Percentiles rank a stretch among this genome's conserved stretches.
Conservation (phyloP, 495 filamentous ascomycete genomes). For the Aspergillus bertholletiae region DNA sequence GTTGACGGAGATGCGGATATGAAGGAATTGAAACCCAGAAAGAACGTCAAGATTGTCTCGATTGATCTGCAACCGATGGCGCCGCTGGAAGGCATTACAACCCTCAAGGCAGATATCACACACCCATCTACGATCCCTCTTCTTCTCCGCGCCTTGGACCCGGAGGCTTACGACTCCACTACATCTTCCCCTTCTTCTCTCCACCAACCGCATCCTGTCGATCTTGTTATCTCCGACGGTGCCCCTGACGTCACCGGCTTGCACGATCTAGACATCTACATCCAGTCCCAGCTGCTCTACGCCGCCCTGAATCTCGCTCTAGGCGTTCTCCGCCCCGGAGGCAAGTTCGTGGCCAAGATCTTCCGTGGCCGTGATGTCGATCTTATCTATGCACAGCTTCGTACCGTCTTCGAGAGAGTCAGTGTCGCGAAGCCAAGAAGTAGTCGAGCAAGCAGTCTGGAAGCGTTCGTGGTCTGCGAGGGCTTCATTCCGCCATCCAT, state of each 20-base stretch:
- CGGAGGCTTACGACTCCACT: conserved; percentile 61
- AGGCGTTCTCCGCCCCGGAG: conserved; percentile 85
- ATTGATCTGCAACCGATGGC: conserved; percentile 96
- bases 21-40: conserved; percentile 49
- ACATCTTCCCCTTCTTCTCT: conserved; percentile 34
- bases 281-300: conserved; percentile 92
- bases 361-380: conserved; percentile 93
- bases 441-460: conserved; percentile 88
- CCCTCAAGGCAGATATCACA: conserved; percentile 90
- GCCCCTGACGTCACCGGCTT: conserved; percentile 95
- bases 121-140: conserved; percentile 92
- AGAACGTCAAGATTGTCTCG: conserved; percentile 88
- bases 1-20: conserved; percentile 28
- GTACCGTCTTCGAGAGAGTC: conserved; percentile 83
- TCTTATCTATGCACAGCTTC: conserved; percentile 85
- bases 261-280: conserved; percentile 96
- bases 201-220: conserved; percentile 66
- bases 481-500: conserved; percentile 62
- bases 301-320: conserved; percentile 89
- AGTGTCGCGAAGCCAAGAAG: conserved; percentile 90
- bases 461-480: conserved; percentile 94
- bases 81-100: conserved; percentile 86
- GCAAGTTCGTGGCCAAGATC: conserved; percentile 97
- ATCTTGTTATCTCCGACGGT: conserved; percentile 91
- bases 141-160: conserved; percentile 78